A percentile compares a stretch with the other conserved stretches of the same genome.
Conservation (phyloP, 192 early-diverging fungal species). For the Mortierella alpina region DNA sequence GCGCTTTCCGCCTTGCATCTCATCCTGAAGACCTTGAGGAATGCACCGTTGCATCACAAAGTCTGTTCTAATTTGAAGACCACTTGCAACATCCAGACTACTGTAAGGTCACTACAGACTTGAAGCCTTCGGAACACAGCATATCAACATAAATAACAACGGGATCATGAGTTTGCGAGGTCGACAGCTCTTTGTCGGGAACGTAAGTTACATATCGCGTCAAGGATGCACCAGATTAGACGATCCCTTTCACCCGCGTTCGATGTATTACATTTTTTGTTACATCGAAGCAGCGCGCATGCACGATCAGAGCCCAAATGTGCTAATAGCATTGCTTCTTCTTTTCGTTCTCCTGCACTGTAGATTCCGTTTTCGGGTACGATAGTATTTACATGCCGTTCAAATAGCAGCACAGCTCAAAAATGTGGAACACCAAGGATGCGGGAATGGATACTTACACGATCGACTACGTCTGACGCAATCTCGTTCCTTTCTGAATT, state of each 20-base stretch:
- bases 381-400: neutral
- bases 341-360: neutral
- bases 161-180: slow-evolving; percentile 35
- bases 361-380: slow-evolving; percentile 42
- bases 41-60: no score
- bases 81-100: no score
- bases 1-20: no score
- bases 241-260: neutral
- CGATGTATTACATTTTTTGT: neutral
- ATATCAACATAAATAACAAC: no score
- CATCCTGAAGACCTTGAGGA: no score
- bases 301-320: neutral
- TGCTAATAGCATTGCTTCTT: neutral
- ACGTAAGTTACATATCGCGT: slow-evolving; percentile 15
- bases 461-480: neutral
- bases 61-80: no score
- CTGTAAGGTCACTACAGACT: no score
- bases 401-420: neutral
- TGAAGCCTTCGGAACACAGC: no score
- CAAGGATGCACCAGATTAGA: neutral
- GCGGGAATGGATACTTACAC: no score
- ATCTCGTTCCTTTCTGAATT: neutral
- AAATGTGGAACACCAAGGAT: no score
- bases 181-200: slow-evolving; percentile 41
- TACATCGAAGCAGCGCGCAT: neutral